phyloP scores from a whole-genome alignment of 257 asterid genomes.

The Nicotiana obtusifolia region DNA sequence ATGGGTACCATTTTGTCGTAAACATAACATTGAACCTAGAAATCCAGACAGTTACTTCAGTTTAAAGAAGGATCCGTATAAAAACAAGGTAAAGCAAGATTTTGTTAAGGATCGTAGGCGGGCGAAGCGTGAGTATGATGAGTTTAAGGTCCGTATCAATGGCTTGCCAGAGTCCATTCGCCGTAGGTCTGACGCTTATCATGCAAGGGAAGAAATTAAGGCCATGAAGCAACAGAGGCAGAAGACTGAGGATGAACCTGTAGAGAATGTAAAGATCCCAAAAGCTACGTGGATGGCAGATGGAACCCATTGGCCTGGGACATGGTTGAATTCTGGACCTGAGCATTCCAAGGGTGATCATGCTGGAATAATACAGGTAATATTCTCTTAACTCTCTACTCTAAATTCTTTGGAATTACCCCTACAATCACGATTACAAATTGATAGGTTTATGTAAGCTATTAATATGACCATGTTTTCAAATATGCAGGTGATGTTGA shows the following conservation, averaged over 20 bases:
- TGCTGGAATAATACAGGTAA: slow-evolving; percentile 76
- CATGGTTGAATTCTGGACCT: slow-evolving; percentile 48
- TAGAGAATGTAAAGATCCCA: slow-evolving; percentile 41
- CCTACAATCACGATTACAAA: background rate
- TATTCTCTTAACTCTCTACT: background rate
- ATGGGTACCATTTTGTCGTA: slow-evolving; percentile 78
- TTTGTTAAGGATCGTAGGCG: slow-evolving; percentile 71
- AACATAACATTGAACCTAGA: slow-evolving; percentile 63
- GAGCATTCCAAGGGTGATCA: slow-evolving; percentile 72
- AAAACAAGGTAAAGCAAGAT: slow-evolving; percentile 54
- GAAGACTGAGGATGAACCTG: slow-evolving; percentile 51
- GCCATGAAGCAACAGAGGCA: slow-evolving; percentile 58
- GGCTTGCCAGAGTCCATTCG: slow-evolving; percentile 62
- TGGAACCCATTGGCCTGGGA: slow-evolving; percentile 89
- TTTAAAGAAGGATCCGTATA: slow-evolving; percentile 67
- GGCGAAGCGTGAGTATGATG: slow-evolving; percentile 71
- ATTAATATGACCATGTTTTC: background rate
- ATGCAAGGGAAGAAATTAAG: slow-evolving; percentile 64
- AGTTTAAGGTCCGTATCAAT: slow-evolving; percentile 70
- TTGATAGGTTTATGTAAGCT: slow-evolving; percentile 28
- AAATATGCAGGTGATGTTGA: slow-evolving; percentile 59
- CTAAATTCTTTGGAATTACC: background rate
- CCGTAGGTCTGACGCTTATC: slow-evolving; percentile 63
- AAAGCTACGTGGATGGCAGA: slow-evolving; percentile 87
- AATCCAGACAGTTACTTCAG: slow-evolving; percentile 59